Evolutionary conservation across 345 rosid genomes (phyloP).

Genomic region (Excoecaria agallocha): DNA sequence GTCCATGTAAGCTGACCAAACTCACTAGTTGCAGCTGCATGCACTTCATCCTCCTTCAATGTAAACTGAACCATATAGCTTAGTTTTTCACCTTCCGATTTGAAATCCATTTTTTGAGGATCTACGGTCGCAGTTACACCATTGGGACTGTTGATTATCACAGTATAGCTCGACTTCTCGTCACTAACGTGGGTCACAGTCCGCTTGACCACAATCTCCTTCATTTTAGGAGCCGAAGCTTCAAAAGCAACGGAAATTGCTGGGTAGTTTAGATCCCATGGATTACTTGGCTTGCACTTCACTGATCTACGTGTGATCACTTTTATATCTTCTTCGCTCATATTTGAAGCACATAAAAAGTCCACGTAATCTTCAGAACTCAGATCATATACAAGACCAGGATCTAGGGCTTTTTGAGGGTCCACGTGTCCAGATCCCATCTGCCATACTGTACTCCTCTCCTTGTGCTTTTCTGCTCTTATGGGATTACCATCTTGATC

Average conservation of each 20-base stretch:
- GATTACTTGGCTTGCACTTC: conserved; percentile 2
- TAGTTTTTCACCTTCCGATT: conserved; percentile 6
- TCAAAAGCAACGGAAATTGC: conserved; percentile 18
- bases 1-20: conserved; percentile 18
- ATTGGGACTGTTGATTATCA: not conserved
- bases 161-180: not conserved
- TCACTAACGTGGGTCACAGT: conserved; percentile 13
- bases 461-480: not conserved
- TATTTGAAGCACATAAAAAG: conserved; percentile 20
- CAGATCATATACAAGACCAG: conserved; percentile 21
- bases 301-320: not conserved
- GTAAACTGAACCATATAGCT: conserved; percentile 12
- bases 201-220: conserved; percentile 7
- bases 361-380: conserved; percentile 13
- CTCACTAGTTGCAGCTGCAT: not conserved
- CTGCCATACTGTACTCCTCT: not conserved
- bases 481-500: conserved; percentile 14
- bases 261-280: conserved; percentile 24
- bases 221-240: not conserved
- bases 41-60: not conserved
- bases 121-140: conserved; percentile 4
- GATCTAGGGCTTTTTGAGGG: conserved; percentile 20
- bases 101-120: conserved; percentile 9
- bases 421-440: conserved; percentile 30
- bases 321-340: not conserved